Conservation (phyloP, 2,329 filamentous ascomycete species). For the Diaporthe sp. region DNA sequence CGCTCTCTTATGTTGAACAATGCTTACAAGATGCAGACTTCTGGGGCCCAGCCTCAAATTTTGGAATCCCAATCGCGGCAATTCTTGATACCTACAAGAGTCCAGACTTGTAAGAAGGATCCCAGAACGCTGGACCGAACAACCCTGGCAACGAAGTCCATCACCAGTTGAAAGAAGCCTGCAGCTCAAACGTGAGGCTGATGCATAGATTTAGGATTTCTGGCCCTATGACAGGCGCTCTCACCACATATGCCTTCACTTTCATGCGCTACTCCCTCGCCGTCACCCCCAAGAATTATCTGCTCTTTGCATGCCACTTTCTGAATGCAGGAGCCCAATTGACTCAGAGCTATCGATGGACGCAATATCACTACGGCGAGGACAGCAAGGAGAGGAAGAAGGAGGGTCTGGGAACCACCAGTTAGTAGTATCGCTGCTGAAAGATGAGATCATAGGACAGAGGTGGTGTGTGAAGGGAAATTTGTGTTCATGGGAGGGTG, state of each 20-base stretch:
- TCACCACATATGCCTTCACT: slow-evolving; percentile 76
- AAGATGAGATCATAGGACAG: neutral
- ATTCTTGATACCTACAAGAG: slow-evolving; percentile 89
- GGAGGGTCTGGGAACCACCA: slow-evolving; percentile 46
- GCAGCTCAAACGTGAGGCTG: neutral
- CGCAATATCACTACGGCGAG: slow-evolving; percentile 73
- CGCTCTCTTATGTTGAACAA: too few species aligned
- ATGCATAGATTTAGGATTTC: slow-evolving; percentile 69
- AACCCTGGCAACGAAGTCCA: neutral
- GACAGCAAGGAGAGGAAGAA: slow-evolving; percentile 64
- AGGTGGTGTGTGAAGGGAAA: neutral
- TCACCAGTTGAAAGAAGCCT: neutral
- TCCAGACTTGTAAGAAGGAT: slow-evolving; percentile 78
- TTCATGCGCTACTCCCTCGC: slow-evolving; percentile 82
- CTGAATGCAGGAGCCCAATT: slow-evolving; percentile 78
- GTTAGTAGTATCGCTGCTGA: too few species aligned
- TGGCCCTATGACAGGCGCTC: slow-evolving; percentile 76
- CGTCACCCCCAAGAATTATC: slow-evolving; percentile 76
- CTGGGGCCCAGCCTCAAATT: slow-evolving; percentile 91
- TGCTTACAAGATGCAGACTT: slow-evolving; percentile 72
- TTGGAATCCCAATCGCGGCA: slow-evolving; percentile 86
- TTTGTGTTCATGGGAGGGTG: neutral
- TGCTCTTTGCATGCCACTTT: slow-evolving; percentile 79
- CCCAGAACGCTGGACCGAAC: neutral
- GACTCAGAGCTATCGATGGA: slow-evolving; percentile 77